Conservation (phyloP, 257 asterid species). For the Nicotiana benthamiana region DNA sequence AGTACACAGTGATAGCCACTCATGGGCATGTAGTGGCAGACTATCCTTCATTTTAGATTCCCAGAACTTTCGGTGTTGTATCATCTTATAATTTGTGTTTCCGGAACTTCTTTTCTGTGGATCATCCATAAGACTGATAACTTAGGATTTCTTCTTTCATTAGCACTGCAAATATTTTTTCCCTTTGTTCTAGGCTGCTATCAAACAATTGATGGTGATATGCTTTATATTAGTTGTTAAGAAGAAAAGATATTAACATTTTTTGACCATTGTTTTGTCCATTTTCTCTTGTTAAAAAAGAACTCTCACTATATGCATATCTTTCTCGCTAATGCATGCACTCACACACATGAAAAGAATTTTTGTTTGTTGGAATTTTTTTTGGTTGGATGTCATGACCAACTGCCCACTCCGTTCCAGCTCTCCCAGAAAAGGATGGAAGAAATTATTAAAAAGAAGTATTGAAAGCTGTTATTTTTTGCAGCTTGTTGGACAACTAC, state of each 20-base stretch:
- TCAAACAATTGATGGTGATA: background rate
- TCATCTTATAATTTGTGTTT: background rate
- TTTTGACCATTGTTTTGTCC: background rate
- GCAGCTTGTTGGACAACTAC: slow-evolving; percentile 94
- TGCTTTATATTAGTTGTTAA: background rate
- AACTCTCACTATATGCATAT: background rate
- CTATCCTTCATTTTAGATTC: background rate
- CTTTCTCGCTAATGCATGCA: background rate
- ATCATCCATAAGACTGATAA: slow-evolving; percentile 4
- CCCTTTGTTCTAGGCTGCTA: background rate
- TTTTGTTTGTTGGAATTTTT: background rate
- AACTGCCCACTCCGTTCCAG: background rate
- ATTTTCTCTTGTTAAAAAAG: background rate
- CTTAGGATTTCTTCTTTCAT: background rate
- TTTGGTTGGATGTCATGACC: background rate
- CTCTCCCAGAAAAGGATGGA: background rate
- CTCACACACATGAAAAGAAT: background rate
- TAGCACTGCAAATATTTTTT: background rate
- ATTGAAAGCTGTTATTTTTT: slow-evolving; percentile 4
- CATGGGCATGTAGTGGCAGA: background rate
- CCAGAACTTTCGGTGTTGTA: background rate
- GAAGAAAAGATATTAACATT: background rate
- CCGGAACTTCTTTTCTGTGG: background rate
- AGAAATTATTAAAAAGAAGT: background rate
- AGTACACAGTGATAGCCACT: background rate